phyloP scores from a whole-genome alignment of 2,329 filamentous ascomycete genomes.

The Cryphonectria nitschkei region DNA sequence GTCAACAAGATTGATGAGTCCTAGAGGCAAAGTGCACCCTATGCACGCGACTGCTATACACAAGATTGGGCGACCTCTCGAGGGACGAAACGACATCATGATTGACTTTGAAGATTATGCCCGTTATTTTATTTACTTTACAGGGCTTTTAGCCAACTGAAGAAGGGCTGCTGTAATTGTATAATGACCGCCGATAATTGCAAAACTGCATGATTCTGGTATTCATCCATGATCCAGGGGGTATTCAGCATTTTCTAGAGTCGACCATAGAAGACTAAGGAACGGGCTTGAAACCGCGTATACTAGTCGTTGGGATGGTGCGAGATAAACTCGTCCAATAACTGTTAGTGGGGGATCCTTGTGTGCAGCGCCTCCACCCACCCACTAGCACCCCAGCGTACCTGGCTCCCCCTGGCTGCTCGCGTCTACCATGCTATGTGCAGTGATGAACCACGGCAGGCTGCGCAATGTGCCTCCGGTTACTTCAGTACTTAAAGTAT shows the following conservation, averaged over 20 bases:
- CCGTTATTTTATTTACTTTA: constrained; percentile 9
- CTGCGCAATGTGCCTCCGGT: constrained; percentile 1
- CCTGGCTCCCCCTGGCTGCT: not conserved
- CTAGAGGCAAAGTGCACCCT: constrained; percentile 36
- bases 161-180: constrained; percentile 25
- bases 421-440: not conserved
- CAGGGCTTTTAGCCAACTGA: not conserved
- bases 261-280: not conserved
- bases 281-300: not conserved
- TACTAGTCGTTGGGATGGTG: not conserved
- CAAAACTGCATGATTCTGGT: constrained; percentile 9
- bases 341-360: not conserved
- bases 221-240: constrained; percentile 3
- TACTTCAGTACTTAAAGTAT: no score
- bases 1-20: constrained; percentile 82
- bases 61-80: constrained; percentile 5
- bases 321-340: not conserved
- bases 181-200: constrained; percentile 23
- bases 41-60: not conserved
- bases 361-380: not conserved
- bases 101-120: constrained; percentile 7
- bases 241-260: not conserved
- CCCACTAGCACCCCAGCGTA: not conserved
- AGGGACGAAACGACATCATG: constrained; percentile 15
- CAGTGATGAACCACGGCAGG: constrained; percentile 2